These are phyloP conservation scores for Brasilioporus rufonigricans DNA, from an alignment of 768 basidiomycete species.

Conservation along the genomic window DNA sequence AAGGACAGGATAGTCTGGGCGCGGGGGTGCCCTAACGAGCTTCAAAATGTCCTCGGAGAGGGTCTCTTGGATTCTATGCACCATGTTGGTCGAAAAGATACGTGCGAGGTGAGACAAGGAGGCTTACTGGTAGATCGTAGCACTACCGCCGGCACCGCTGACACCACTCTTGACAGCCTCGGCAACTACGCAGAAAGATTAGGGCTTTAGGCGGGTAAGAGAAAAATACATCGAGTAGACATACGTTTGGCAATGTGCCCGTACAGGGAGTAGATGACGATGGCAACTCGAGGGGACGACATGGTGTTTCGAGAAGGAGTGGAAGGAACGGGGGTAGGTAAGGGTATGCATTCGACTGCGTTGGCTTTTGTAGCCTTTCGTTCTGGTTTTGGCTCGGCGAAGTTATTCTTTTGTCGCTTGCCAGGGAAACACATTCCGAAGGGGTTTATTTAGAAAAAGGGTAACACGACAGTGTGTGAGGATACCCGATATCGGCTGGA, in stretches of 20 bases:
- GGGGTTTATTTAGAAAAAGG: neutral
- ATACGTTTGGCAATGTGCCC: slow-evolving; percentile 47
- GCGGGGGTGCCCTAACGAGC: slow-evolving; percentile 69
- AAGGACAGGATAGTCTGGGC: slow-evolving; percentile 52
- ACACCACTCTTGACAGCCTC: slow-evolving; percentile 40
- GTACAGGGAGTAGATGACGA: slow-evolving; percentile 50
- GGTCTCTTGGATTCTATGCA: slow-evolving; percentile 72
- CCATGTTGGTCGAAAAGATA: neutral
- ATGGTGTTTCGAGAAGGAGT: neutral
- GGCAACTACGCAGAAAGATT: slow-evolving; percentile 21
- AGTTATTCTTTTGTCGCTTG: slow-evolving; percentile 35
- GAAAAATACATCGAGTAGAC: slow-evolving; percentile 11
- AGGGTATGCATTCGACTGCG: neutral
- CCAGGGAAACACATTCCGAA: slow-evolving; percentile 39
- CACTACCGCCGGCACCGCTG: slow-evolving; percentile 40
- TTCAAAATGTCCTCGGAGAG: slow-evolving; percentile 67
- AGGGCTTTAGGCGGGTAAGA: neutral
- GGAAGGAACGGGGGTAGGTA: slow-evolving; percentile 1
- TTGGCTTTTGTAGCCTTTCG: slow-evolving; percentile 14
- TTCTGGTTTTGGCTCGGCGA: slow-evolving; percentile 26
- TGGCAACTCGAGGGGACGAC: slow-evolving; percentile 40
- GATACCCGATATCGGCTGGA: too few relatives aligned
- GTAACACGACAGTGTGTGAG: slow-evolving; percentile 2
- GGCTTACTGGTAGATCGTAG: slow-evolving; percentile 46
- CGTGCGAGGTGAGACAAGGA: neutral